These are phyloP conservation scores for Sordaria brevicollis DNA, from an alignment of 495 filamentous ascomycete species.

Conservation along the genomic window DNA sequence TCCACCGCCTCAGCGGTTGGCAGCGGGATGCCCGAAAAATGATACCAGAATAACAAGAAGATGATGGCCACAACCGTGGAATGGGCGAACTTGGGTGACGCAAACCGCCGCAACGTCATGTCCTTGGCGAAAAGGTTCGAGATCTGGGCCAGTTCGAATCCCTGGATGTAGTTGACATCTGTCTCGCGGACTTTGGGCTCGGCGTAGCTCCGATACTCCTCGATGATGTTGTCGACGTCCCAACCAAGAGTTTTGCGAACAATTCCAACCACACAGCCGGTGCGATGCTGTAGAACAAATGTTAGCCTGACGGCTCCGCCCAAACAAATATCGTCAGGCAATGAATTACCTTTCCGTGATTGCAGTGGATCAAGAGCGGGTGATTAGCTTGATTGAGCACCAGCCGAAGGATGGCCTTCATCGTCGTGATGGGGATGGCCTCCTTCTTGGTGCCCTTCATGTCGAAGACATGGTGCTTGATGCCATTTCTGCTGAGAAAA, in stretches of 20 bases:
- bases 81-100: conserved; percentile 13
- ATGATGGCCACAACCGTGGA: conserved; percentile 13
- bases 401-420: conserved; percentile 53
- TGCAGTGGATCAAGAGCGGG: conserved; percentile 76
- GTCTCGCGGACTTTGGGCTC: conserved; percentile 49
- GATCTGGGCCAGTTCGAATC: conserved; percentile 24
- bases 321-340: background rate
- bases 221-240: conserved; percentile 42
- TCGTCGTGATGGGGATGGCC: conserved; percentile 47
- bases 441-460: conserved; percentile 72
- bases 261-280: conserved; percentile 67
- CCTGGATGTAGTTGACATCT: conserved; percentile 40
- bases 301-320: conserved; percentile 7
- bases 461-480: conserved; percentile 57
- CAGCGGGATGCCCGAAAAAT: conserved; percentile 13
- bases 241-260: conserved; percentile 57
- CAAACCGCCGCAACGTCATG: conserved; percentile 3
- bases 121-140: conserved; percentile 13
- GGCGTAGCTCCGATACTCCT: conserved; percentile 60
- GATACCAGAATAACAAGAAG: conserved; percentile 17
- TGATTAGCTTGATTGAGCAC: conserved; percentile 57
- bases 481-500: conserved; percentile 53
- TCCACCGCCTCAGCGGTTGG: background rate
- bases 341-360: conserved; percentile 64
- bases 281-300: conserved; percentile 52